phyloP scores from a whole-genome alignment of 2,329 filamentous ascomycete species.

The Pseudogymnoascus pannorum region DNA sequence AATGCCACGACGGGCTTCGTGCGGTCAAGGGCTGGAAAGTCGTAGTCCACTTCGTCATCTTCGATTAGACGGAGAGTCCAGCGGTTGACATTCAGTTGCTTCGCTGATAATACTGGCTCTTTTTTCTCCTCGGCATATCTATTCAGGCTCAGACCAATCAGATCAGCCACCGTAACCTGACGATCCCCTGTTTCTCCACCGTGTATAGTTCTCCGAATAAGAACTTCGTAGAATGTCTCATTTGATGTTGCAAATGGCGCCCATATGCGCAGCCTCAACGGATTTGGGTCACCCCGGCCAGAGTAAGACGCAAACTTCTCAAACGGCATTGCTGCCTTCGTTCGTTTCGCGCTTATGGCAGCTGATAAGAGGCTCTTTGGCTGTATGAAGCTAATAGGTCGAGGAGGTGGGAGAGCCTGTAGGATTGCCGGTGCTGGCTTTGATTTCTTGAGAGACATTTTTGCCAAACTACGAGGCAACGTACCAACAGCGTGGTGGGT shows the following conservation, averaged over 20 bases:
- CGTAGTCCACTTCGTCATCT: constrained; percentile 76
- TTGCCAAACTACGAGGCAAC: constrained; percentile 51
- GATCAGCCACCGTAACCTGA: constrained; percentile 65
- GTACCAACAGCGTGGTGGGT: constrained; percentile 51
- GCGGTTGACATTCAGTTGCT: constrained; percentile 70
- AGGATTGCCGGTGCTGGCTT: constrained; percentile 50
- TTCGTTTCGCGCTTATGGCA: constrained; percentile 64
- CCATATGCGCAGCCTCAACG: constrained; percentile 70
- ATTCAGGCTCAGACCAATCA: constrained; percentile 75
- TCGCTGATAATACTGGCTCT: constrained; percentile 55
- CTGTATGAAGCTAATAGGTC: constrained; percentile 59
- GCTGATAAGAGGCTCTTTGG: constrained; percentile 61
- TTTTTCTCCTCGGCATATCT: constrained; percentile 70
- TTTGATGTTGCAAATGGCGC: constrained; percentile 61
- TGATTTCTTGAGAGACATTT: constrained; percentile 58
- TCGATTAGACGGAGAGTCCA: constrained; percentile 81
- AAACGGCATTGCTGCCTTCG: constrained; percentile 63
- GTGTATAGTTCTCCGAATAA: constrained; percentile 62
- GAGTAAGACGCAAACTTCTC: constrained; percentile 70
- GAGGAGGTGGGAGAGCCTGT: constrained; percentile 61
- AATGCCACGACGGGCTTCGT: constrained; percentile 70
- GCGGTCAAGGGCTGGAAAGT: constrained; percentile 71
- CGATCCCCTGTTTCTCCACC: constrained; percentile 56
- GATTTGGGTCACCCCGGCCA: constrained; percentile 70
- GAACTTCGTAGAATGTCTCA: constrained; percentile 61